These are phyloP conservation scores for Umbelopsis sp. DNA, from an alignment of 192 early-diverging fungal genomes.

Conservation along the genomic window DNA sequence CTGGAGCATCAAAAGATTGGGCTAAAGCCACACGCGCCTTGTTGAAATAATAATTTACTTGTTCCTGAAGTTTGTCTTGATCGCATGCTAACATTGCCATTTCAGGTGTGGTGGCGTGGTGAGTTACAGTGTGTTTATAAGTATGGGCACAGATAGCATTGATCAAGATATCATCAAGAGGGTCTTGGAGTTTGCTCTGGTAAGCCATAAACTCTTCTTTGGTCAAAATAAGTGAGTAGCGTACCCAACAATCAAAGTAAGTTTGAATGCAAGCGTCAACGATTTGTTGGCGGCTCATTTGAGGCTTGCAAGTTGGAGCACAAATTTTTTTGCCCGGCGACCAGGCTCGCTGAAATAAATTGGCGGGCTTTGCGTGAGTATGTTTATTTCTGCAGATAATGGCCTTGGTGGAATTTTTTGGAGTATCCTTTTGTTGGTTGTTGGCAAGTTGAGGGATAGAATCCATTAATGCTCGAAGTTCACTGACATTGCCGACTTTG, in stretches of 20 bases:
- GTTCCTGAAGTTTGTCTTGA: conserved; percentile 30
- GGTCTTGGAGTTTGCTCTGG: conserved; percentile 20
- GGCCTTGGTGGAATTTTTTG: not conserved
- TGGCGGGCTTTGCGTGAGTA: conserved; percentile 29
- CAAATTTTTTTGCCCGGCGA: conserved; percentile 15
- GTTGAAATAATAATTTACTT: conserved; percentile 38
- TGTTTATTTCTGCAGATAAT: conserved; percentile 29
- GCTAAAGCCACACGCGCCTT: conserved; percentile 35
- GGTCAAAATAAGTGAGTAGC: conserved; percentile 32
- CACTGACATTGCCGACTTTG: conserved; percentile 35
- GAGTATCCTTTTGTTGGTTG: not conserved
- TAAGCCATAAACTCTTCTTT: conserved; percentile 37
- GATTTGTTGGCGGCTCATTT: conserved; percentile 22
- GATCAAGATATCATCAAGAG: conserved; percentile 36
- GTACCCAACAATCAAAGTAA: conserved; percentile 41
- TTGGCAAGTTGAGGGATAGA: conserved; percentile 25
- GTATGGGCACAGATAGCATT: conserved; percentile 34
- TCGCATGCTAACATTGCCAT: conserved; percentile 25
- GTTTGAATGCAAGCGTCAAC: conserved; percentile 37
- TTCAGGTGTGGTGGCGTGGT: conserved; percentile 25
- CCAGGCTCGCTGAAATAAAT: conserved; percentile 28
- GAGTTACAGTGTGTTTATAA: conserved; percentile 35
- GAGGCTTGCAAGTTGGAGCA: conserved; percentile 13
- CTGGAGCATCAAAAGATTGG: conserved; percentile 38
- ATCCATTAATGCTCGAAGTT: conserved; percentile 33